phyloP scores from a whole-genome alignment of 2,329 filamentous ascomycete species.

The Hypocrella siamensis region DNA sequence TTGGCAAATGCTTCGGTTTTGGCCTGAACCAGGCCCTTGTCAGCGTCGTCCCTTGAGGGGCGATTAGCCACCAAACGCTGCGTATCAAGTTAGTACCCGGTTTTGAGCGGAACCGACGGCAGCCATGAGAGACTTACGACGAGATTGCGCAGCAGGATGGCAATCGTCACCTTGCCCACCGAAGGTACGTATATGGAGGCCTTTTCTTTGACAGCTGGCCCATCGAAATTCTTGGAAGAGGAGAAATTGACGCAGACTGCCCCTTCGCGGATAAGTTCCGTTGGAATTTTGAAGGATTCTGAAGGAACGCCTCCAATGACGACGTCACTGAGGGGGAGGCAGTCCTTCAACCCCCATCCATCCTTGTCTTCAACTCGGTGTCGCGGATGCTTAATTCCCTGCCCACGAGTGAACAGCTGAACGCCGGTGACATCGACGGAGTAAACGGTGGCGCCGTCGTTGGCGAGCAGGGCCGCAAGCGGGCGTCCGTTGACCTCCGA shows the following conservation, averaged over 20 bases:
- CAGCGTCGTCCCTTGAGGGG: conserved; percentile 20
- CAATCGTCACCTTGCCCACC: conserved; percentile 95
- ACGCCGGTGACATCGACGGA: conserved; percentile 86
- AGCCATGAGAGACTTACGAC: conserved; percentile 42
- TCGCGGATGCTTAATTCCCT: conserved; percentile 68
- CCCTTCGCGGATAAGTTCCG: conserved; percentile 67
- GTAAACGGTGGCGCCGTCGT: conserved; percentile 91
- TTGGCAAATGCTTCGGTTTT: conserved; percentile 26
- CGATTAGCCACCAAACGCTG: conserved; percentile 39
- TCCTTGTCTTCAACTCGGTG: conserved; percentile 80
- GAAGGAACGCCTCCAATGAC: conserved; percentile 86
- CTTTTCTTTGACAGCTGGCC: conserved; percentile 77
- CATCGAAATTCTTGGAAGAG: conserved; percentile 83
- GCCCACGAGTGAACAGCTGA: conserved; percentile 80
- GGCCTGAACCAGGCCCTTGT: conserved; percentile 19
- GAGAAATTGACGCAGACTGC: conserved; percentile 99
- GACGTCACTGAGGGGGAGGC: conserved; percentile 77
- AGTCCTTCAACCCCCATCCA: conserved; percentile 65
- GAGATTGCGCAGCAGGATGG: conserved; percentile 75
- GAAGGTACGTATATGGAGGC: conserved; percentile 94
- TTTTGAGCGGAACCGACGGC: too few species aligned
- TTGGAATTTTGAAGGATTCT: conserved; percentile 80
- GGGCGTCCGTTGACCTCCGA: conserved; percentile 92
- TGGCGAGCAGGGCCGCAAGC: conserved; percentile 81
- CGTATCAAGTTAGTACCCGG: too few species aligned